Evolutionary conservation across 441 rosid genomes (phyloP), one percentile per base, ranked within the genome.

Genomic region (Pelargonium cotyledonis): DNA sequence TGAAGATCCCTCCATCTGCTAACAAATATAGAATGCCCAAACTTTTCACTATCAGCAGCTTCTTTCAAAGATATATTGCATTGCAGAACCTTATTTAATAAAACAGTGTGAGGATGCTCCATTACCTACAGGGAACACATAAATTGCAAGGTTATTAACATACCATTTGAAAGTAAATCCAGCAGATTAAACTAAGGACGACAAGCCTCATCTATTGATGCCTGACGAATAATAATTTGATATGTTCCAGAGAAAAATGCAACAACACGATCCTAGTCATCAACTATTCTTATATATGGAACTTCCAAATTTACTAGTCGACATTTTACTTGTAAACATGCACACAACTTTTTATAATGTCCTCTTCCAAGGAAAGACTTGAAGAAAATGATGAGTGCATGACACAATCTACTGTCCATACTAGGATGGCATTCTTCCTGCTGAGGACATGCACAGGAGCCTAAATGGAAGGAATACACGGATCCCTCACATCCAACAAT

Each of bases 91-190:
- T 86, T 89, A 81, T 71, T 80, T 77, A 95, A 78, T 76, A 86
- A 78, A 73, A 86, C 85, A 38, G 99, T 91, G 77, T 89, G 99
- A 70, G 96, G 90, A 81, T 91, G 96, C 73, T 95, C 97, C 92
- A 86, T 91, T 69, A 90, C 94, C 99, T 91, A 64, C 64, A 81
- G 76, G 44, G 65, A 51, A 70, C 23, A 68, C 51, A 75, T 47
- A 69, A 75, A 72, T 15, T 41, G 1, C 16, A 26, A 29, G 16
- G 19, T 26, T 67, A 23, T 53, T 6, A 44, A 53, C 16, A 31
- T 15, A 47, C 18, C 62, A 67, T 49, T 55, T 61, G 31, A 11
- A 31, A 26, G 12, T 7, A 14, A 46, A 10, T 8, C 70, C 8
- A 19, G n/a, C 43, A 67, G 23, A 53, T 67, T 2, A 29, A 51